These are phyloP conservation scores for Myxozyma vanderwaltii DNA, from an alignment of 805 yeast genomes.

Conservation along the genomic window DNA sequence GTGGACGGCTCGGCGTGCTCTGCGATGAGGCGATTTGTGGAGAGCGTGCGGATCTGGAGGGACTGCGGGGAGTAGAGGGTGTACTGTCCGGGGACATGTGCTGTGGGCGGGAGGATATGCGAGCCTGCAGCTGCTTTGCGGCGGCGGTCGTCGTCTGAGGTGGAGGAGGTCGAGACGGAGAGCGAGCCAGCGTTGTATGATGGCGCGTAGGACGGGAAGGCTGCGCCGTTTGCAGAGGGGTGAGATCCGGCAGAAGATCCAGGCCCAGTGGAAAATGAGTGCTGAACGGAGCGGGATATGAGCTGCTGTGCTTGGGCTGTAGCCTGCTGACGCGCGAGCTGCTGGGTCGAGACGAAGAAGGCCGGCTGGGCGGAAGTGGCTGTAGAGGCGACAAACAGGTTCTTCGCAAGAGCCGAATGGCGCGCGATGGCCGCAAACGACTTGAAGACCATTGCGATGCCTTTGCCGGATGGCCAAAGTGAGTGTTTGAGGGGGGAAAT, in stretches of 20 bases:
- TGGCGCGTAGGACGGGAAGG: constrained; percentile 29
- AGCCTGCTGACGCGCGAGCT: constrained; percentile 44
- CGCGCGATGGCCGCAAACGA: constrained; percentile 44
- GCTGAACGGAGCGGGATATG: constrained; percentile 20
- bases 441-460: constrained; percentile 43
- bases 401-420: constrained; percentile 46
- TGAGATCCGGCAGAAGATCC: constrained; percentile 20
- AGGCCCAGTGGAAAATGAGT: constrained; percentile 25
- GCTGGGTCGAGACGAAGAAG: constrained; percentile 47
- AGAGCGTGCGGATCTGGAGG: not conserved
- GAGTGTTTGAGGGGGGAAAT: not conserved
- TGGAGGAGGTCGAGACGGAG: constrained; percentile 23
- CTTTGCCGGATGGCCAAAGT: no score
- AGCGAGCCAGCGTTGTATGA: constrained; percentile 16
- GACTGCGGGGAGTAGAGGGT: not conserved
- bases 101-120: not conserved
- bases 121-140: not conserved
- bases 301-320: constrained; percentile 40
- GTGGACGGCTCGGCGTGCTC: not conserved
- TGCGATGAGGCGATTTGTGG: constrained; percentile 1
- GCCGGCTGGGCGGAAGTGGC: constrained; percentile 41
- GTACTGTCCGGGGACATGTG: not conserved
- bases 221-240: constrained; percentile 30
- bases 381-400: constrained; percentile 42
- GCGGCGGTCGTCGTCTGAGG: constrained; percentile 31